Evolutionary conservation across 139 green algal genomes (phyloP), one percentile per base, ranked within the genome.

Genomic region (Parachlorella kessleri): DNA sequence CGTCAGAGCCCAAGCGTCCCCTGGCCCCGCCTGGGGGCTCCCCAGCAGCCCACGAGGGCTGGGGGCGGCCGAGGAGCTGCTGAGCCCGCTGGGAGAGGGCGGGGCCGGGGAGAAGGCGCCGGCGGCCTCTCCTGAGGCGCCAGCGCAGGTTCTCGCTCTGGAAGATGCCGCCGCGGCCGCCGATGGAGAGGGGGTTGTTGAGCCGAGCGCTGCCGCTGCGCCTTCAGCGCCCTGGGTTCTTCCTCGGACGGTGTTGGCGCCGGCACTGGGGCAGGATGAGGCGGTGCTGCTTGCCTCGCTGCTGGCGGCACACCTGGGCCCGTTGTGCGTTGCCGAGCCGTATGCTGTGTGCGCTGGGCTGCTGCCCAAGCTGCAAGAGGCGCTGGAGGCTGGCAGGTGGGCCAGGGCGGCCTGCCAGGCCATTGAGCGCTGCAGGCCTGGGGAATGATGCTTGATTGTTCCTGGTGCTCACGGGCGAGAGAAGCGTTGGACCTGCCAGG

Each of bases 201-300:
- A 18, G 36, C 54, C 2, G 32, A 4, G 32, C 42, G 30, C 24
- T 39, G 41, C 21, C 4, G 28, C 26, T 32, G 73, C 48, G n/a
- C 72, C 3, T 21, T 33, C 9, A 41, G 18, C 6, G 75, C 8
- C 26, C 59, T 8, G 7, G 32, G 41, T 32, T 21, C 33, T 3
- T 28, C 39, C 32, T 18, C 5, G 33, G 4, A 30, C 67, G 38
- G 53, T 5, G 33, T 4, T n/a, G 41, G 7, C 18, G 30, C 30
- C 14, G 64, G 72, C 74, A 24, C 53, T 81, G 8, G 0, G 36
- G n/a, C 36, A 36, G 0, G 79, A 82, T 36, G 80, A 85, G 1
- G 30, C 77, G 5, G 42, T 83, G 59, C 74, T 85, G 59, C 75
- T 84, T 63, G 80, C 75, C 3, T 39, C 64, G 2, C 35, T 78